These are phyloP conservation scores for Tremella yokohamensis DNA, from an alignment of 768 basidiomycete genomes.

Conservation along the genomic window DNA sequence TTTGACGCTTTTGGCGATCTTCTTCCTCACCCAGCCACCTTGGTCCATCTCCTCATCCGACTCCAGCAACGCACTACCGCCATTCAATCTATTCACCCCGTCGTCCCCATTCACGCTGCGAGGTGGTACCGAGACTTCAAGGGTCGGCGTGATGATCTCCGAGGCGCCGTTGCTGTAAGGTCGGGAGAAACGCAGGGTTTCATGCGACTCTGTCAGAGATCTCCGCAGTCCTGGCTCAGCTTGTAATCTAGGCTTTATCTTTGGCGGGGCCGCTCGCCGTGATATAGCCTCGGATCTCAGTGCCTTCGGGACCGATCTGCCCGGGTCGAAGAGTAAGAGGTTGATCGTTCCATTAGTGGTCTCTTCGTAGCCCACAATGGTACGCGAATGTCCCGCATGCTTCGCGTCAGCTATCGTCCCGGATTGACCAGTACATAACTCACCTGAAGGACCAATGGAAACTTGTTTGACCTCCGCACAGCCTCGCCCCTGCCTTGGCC, in stretches of 20 bases:
- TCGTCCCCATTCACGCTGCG: neutral
- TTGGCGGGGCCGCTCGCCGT: constrained; percentile 12
- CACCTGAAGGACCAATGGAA: constrained; percentile 70
- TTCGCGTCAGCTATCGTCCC: constrained; percentile 52
- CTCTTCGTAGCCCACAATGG: constrained; percentile 78
- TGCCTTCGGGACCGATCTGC: constrained; percentile 44
- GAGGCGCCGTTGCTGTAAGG: constrained; percentile 37
- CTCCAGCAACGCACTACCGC: constrained; percentile 13
- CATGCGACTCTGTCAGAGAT: constrained; percentile 22
- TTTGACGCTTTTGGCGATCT: neutral
- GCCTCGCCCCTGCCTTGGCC: constrained; percentile 52
- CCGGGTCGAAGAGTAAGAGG: constrained; percentile 76
- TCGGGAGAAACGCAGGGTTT: constrained; percentile 26
- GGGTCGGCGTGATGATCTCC: constrained; percentile 13
- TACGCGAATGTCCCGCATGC: constrained; percentile 78
- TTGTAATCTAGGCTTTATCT: neutral
- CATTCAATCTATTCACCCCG: constrained; percentile 1
- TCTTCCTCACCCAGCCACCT: constrained; percentile 40
- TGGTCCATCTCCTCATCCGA: constrained; percentile 15
- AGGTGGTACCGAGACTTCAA: neutral
- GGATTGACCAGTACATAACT: constrained; percentile 7
- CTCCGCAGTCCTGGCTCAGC: neutral
- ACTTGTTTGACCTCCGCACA: constrained; percentile 61
- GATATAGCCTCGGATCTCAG: constrained; percentile 16
- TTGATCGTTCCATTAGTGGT: constrained; percentile 59